phyloP scores from a whole-genome alignment of 441 rosid species.

The Capsella rubella region DNA sequence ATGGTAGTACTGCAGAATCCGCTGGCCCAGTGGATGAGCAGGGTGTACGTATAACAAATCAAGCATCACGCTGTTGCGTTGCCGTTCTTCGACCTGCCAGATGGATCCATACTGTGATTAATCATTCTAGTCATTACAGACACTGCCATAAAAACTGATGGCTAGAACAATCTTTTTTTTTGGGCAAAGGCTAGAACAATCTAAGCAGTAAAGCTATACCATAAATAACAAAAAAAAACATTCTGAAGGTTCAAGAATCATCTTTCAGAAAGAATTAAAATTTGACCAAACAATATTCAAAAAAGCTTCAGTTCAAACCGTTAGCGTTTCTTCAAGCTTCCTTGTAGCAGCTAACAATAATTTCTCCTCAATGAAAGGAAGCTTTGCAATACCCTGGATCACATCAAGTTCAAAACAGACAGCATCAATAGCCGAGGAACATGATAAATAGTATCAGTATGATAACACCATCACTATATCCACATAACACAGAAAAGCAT shows the following conservation, averaged over 20 bases:
- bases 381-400: constrained; percentile 87
- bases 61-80: constrained; percentile 79
- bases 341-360: constrained; percentile 78
- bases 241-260: not conserved
- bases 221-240: constrained; percentile 1
- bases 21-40: constrained; percentile 67
- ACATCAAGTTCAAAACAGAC: constrained; percentile 39
- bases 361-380: constrained; percentile 93
- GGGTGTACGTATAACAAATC: constrained; percentile 82
- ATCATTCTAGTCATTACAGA: constrained; percentile 6
- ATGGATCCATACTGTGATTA: constrained; percentile 24
- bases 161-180: constrained; percentile 16
- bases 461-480: constrained; percentile 29
- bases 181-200: constrained; percentile 10
- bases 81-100: constrained; percentile 75
- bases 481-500: constrained; percentile 24
- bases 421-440: constrained; percentile 28
- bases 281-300: constrained; percentile 37
- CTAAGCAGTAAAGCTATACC: constrained; percentile 18
- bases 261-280: constrained; percentile 17
- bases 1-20: constrained; percentile 54
- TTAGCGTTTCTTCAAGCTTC: constrained; percentile 82
- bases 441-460: constrained; percentile 4
- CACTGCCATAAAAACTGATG: constrained; percentile 12
- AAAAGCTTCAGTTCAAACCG: constrained; percentile 61